phyloP scores from a whole-genome alignment of 2,329 filamentous ascomycete species.

The Chaetomium sp. region DNA sequence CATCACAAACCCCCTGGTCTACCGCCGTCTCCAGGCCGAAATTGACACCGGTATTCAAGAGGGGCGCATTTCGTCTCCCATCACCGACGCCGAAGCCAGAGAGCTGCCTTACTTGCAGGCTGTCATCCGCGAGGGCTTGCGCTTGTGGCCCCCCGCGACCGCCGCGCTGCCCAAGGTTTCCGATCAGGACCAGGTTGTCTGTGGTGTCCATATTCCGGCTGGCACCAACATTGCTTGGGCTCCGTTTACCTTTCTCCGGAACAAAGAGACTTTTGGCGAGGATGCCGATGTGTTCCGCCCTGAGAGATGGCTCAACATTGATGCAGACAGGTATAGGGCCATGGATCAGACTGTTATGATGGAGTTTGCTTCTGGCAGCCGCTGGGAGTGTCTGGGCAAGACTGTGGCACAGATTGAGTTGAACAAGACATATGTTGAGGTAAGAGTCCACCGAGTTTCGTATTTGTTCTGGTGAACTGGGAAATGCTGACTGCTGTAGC shows the following conservation, averaged over 20 bases:
- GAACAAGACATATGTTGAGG: constrained; percentile 37
- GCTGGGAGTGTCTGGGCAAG: constrained; percentile 36
- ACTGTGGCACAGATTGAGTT: constrained; percentile 37
- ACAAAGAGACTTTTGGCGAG: constrained; percentile 28
- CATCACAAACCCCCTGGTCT: constrained; percentile 19
- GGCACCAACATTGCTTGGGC: constrained; percentile 33
- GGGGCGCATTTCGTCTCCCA: constrained; percentile 5
- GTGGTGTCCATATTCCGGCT: constrained; percentile 26
- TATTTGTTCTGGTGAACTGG: too few species aligned
- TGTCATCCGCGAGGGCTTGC: constrained; percentile 33
- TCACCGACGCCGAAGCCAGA: constrained; percentile 17
- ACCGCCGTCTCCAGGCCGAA: constrained; percentile 16
- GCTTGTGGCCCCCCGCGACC: constrained; percentile 31
- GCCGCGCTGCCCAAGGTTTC: constrained; percentile 23
- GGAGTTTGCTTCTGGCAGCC: constrained; percentile 33
- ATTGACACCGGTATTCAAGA: constrained; percentile 16
- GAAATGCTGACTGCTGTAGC: constrained; percentile 10
- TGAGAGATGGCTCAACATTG: constrained; percentile 38
- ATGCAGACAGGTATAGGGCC: constrained; percentile 24
- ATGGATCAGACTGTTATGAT: constrained; percentile 32
- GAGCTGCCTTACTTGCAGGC: constrained; percentile 34
- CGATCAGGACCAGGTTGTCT: constrained; percentile 26
- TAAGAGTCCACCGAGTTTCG: constrained; percentile 19
- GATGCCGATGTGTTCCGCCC: constrained; percentile 39
- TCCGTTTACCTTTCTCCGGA: constrained; percentile 29